A percentile compares a stretch with the other conserved stretches of the same genome.
phyloP scores from a whole-genome alignment of 352 stramenopile species.

The Pythium aristosporum region DNA sequence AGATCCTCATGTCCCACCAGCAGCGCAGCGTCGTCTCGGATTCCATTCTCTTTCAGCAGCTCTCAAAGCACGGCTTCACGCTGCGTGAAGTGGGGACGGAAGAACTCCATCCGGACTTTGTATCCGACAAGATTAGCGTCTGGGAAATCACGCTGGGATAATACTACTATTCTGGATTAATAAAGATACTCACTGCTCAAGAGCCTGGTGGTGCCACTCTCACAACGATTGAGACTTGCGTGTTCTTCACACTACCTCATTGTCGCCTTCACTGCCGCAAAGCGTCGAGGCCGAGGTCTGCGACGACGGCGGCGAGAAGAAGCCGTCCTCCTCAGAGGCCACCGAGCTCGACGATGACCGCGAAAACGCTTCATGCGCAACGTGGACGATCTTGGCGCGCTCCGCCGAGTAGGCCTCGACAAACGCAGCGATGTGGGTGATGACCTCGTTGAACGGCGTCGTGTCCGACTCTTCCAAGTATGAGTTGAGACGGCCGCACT shows the following conservation, averaged over 20 bases:
- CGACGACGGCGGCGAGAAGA: constrained; percentile 1
- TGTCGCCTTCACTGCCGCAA: neutral
- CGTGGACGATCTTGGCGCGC: neutral
- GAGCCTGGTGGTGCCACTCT: no score
- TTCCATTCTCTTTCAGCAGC: constrained; percentile 50
- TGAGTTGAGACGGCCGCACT: constrained; percentile 1
- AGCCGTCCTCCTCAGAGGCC: neutral
- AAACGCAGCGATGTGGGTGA: constrained; percentile 8
- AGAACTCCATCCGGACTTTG: constrained; percentile 45
- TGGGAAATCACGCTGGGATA: constrained; percentile 38
- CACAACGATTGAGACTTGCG: neutral
- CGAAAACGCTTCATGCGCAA: neutral
- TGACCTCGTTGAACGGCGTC: constrained; percentile 5
- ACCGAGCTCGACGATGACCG: neutral
- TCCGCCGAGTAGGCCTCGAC: constrained; percentile 6
- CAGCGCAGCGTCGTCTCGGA: constrained; percentile 64
- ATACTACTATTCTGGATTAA: neutral
- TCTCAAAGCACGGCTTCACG: constrained; percentile 35
- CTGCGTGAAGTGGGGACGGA: constrained; percentile 25
- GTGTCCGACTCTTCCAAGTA: constrained; percentile 1
- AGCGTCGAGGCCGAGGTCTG: neutral
- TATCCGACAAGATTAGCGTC: constrained; percentile 43
- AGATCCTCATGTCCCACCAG: constrained; percentile 72
- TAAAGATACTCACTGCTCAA: no score
- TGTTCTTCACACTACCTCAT: neutral